Percentiles rank a stretch among this genome's conserved stretches.
These are phyloP conservation scores for Geranium rotundifolium DNA, from an alignment of 345 rosid species.

Conservation along the genomic window DNA sequence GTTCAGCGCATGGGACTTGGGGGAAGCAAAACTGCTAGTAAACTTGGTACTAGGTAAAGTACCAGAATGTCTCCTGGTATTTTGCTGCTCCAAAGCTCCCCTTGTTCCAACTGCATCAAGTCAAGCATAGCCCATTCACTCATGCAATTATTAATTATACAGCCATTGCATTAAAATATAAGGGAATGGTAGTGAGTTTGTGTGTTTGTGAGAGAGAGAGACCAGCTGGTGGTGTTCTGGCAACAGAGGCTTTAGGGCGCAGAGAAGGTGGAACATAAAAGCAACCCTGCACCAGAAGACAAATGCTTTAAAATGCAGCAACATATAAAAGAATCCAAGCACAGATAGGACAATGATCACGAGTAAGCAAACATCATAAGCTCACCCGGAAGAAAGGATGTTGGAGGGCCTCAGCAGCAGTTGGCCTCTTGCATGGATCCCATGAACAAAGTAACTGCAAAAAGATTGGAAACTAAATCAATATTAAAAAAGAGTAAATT, in stretches of 20 bases:
- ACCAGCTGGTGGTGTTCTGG: constrained; percentile 70
- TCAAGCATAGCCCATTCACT: neutral
- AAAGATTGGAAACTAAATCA: too few species aligned
- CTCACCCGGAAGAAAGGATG: constrained; percentile 22
- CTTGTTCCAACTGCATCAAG: constrained; percentile 36
- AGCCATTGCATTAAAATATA: neutral
- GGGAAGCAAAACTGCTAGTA: constrained; percentile 15
- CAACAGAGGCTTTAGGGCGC: constrained; percentile 2
- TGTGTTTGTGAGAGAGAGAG: constrained; percentile 4
- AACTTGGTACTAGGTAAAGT: constrained; percentile 29
- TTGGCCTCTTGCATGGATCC: constrained; percentile 21
- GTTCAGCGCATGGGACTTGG: constrained; percentile 35
- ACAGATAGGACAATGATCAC: too few species aligned
- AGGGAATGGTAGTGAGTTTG: too few species aligned
- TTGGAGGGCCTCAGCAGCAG: constrained; percentile 17
- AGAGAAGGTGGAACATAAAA: constrained; percentile 15
- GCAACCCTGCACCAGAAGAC: constrained; percentile 9
- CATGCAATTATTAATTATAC: neutral
- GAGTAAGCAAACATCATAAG: neutral
- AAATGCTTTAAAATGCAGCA: neutral
- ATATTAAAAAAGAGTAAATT: constrained; percentile 7
- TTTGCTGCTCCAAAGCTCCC: constrained; percentile 35
- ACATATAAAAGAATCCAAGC: neutral
- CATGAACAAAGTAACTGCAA: constrained; percentile 62
- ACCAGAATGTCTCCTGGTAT: constrained; percentile 28